Percentiles rank a stretch among this genome's conserved stretches.
These are phyloP conservation scores for Hirsutella thompsonii DNA, from an alignment of 2,329 filamentous ascomycete genomes.

Conservation along the genomic window DNA sequence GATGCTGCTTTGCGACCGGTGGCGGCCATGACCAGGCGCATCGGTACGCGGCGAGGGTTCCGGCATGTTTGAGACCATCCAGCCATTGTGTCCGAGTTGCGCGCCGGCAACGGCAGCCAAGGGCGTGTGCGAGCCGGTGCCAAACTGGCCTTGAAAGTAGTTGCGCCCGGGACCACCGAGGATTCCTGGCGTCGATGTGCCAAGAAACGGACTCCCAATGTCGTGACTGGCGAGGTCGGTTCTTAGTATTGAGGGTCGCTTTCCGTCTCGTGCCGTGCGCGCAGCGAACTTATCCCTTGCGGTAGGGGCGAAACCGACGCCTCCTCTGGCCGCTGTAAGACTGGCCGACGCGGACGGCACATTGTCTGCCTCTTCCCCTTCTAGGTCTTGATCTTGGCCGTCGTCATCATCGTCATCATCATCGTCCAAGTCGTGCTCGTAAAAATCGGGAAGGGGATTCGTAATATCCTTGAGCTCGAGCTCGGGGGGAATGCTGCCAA, in stretches of 20 bases:
- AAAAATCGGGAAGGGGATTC: slow-evolving; percentile 90
- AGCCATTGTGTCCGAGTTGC: slow-evolving; percentile 22
- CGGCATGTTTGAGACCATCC: slow-evolving; percentile 15
- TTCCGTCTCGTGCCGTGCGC: not conserved
- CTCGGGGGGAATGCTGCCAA: slow-evolving; percentile 69
- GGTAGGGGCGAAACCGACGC: not conserved
- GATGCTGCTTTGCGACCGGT: slow-evolving; percentile 32
- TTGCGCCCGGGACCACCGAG: slow-evolving; percentile 65
- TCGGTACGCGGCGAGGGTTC: slow-evolving; percentile 5
- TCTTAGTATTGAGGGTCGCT: slow-evolving; percentile 14
- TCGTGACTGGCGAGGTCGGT: slow-evolving; percentile 24
- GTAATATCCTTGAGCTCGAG: slow-evolving; percentile 95
- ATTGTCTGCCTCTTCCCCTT: not conserved
- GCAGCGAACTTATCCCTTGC: not conserved
- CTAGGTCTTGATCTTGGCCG: slow-evolving; percentile 21
- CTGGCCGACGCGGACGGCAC: not conserved
- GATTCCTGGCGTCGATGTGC: slow-evolving; percentile 47
- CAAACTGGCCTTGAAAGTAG: slow-evolving; percentile 72
- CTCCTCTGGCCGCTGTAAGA: not conserved
- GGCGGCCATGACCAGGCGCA: slow-evolving; percentile 22
- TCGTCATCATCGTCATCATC: slow-evolving; percentile 25
- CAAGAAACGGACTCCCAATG: slow-evolving; percentile 43
- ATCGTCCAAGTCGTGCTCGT: slow-evolving; percentile 62
- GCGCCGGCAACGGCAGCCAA: slow-evolving; percentile 68
- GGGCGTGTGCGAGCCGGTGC: slow-evolving; percentile 66